phyloP scores from a whole-genome alignment of 169 alveolate species.

The Theileria parva region DNA sequence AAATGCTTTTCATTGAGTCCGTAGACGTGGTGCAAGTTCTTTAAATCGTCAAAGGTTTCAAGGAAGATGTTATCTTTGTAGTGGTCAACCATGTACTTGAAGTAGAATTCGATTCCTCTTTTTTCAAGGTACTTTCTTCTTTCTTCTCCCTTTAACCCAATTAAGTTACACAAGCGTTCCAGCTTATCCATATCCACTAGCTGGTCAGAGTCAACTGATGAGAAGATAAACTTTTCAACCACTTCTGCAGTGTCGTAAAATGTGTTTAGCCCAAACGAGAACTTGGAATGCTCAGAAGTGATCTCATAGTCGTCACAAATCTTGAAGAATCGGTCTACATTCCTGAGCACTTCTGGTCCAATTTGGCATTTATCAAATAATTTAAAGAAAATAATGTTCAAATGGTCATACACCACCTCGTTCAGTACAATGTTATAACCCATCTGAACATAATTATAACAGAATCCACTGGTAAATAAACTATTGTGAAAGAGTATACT shows the following conservation, averaged over 20 bases:
- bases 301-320: not conserved
- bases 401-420: not conserved
- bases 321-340: not conserved
- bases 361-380: not conserved
- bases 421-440: not conserved
- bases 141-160: slow-evolving; percentile 14
- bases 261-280: no score
- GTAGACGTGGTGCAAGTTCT: slow-evolving; percentile 40
- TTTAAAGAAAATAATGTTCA: not conserved
- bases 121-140: slow-evolving; percentile 36
- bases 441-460: not conserved
- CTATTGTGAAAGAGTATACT: not conserved
- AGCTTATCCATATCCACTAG: slow-evolving; percentile 39
- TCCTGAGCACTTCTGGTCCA: not conserved
- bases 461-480: not conserved
- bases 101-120: slow-evolving; percentile 42
- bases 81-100: slow-evolving; percentile 33
- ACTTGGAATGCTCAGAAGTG: not conserved
- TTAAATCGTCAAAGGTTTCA: slow-evolving; percentile 35
- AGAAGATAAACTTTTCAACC: slow-evolving; percentile 35
- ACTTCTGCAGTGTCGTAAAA: slow-evolving; percentile 7
- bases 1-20: slow-evolving; percentile 28
- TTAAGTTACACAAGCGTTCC: slow-evolving; percentile 28
- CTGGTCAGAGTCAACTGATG: slow-evolving; percentile 22
- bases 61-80: slow-evolving; percentile 20